Evolutionary conservation across 768 basidiomycete genomes (phyloP).

Genomic region (Lepiota brunneoincarnata): DNA sequence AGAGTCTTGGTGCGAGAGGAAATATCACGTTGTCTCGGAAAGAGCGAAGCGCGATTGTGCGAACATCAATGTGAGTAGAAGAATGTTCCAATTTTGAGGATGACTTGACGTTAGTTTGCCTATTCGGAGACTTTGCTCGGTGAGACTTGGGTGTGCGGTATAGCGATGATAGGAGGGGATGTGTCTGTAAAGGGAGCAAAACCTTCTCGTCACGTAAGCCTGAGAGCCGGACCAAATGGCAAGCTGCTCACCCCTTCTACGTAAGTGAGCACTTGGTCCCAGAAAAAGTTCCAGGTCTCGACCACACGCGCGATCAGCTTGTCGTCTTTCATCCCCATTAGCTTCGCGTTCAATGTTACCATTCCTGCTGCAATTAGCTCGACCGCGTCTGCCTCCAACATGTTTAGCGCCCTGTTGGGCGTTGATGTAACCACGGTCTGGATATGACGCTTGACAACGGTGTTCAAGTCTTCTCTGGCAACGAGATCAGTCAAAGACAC

Average conservation of each 20-base stretch:
- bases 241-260: conserved; percentile 70
- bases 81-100: conserved; percentile 34
- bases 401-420: conserved; percentile 70
- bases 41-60: conserved; percentile 72
- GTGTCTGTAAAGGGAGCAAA: conserved; percentile 35
- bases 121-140: conserved; percentile 44
- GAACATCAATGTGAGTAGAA: conserved; percentile 66
- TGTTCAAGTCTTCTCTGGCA: conserved; percentile 81
- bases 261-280: conserved; percentile 85
- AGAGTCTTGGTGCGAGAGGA: conserved; percentile 56
- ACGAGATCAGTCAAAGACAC: conserved; percentile 5
- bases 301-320: conserved; percentile 75
- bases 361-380: conserved; percentile 87
- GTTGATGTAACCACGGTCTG: conserved; percentile 67
- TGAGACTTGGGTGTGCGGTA: conserved; percentile 62
- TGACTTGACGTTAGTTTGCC: conserved; percentile 43
- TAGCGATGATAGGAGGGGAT: conserved; percentile 60
- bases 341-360: conserved; percentile 87
- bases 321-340: conserved; percentile 74
- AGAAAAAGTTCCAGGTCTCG: conserved; percentile 93
- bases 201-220: conserved; percentile 21
- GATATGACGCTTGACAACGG: conserved; percentile 77
- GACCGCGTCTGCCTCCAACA: conserved; percentile 74
- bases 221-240: neutral
- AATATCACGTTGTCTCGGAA: conserved; percentile 81